Evolutionary conservation across 768 basidiomycete species (phyloP).

Genomic region (Hygrocybe coccinea): DNA sequence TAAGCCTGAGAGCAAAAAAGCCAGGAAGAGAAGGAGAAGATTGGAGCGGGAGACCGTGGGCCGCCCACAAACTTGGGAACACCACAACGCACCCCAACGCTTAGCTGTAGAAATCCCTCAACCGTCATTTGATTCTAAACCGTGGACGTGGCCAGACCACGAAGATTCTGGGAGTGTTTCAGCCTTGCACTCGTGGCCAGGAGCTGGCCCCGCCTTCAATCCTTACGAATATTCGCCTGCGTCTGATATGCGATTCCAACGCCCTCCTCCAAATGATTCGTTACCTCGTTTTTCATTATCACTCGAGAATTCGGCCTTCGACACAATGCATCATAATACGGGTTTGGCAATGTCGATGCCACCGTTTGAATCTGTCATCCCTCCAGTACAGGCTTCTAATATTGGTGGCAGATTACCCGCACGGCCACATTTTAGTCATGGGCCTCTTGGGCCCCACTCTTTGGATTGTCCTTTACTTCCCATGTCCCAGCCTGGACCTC

Average conservation of each 20-base stretch:
- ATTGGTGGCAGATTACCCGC: slow-evolving; percentile 3
- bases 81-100: background rate
- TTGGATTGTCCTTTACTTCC: slow-evolving; percentile 6
- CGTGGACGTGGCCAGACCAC: background rate
- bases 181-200: background rate
- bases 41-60: slow-evolving; percentile 20
- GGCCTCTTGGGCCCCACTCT: background rate
- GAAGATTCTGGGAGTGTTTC: background rate
- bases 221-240: background rate
- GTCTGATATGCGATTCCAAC: background rate
- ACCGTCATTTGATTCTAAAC: background rate
- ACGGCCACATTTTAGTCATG: slow-evolving; percentile 2
- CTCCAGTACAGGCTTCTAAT: background rate
- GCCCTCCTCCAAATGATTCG: background rate
- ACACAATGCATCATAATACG: background rate
- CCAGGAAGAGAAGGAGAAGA: slow-evolving; percentile 38
- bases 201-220: background rate
- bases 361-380: background rate
- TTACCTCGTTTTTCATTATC: background rate
- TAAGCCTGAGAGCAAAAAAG: slow-evolving; percentile 32
- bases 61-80: slow-evolving; percentile 27
- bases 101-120: background rate
- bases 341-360: background rate
- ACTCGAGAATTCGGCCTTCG: background rate
- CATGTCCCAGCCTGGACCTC: slow-evolving; percentile 15